These are phyloP conservation scores for Catharanthus roseus DNA, from an alignment of 257 asterid genomes.

Conservation along the genomic window DNA sequence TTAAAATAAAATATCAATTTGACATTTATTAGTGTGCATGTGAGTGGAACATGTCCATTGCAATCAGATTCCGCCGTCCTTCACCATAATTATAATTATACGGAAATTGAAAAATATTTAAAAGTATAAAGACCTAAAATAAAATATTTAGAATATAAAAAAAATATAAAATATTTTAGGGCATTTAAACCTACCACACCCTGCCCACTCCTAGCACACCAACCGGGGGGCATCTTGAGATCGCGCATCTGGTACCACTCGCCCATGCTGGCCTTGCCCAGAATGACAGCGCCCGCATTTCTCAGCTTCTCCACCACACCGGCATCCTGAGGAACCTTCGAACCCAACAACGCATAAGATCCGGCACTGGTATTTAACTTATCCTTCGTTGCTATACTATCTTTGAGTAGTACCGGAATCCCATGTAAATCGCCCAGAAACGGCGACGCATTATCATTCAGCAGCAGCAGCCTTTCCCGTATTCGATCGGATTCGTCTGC, in stretches of 20 bases:
- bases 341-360: constrained; percentile 55
- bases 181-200: too few relatives aligned
- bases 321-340: constrained; percentile 53
- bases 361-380: constrained; percentile 64
- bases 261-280: constrained; percentile 72
- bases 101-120: too few relatives aligned
- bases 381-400: constrained; percentile 52
- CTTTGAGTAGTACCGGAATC: constrained; percentile 71
- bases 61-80: too few relatives aligned
- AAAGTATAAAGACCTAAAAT: too few relatives aligned
- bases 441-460: background rate
- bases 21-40: too few relatives aligned
- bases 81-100: too few relatives aligned
- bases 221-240: constrained; percentile 40
- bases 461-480: constrained; percentile 17
- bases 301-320: constrained; percentile 62
- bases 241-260: constrained; percentile 64
- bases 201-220: constrained; percentile 72
- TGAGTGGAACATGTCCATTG: too few relatives aligned
- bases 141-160: too few relatives aligned
- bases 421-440: constrained; percentile 50
- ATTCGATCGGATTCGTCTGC: constrained; percentile 48
- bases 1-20: too few relatives aligned
- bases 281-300: constrained; percentile 57
- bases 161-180: too few relatives aligned